Base-by-base conservation (phyloP, 1,139 yeast species). In the Pichia sp. region DNA sequence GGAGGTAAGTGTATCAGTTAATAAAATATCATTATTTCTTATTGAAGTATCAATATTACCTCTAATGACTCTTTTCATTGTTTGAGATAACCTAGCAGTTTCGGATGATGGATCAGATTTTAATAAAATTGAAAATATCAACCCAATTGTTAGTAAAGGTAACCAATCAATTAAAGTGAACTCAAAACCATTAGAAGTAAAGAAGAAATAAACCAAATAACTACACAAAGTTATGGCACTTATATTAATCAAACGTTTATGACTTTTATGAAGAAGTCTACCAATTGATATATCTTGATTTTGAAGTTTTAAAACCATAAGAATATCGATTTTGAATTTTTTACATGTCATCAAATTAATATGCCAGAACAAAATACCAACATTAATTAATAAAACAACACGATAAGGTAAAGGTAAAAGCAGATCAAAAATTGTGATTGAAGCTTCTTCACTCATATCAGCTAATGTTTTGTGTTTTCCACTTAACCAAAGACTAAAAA, bases 1-100 rank as follows among this genome's bases (percentile, higher is more conserved):
- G 0, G 96, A 87, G 1, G 93, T 85, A 49, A 90, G 70, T 5
- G 89, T 81, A 71, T 90, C 97, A 9, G 96, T 82, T 11, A 89
- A 68, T 53, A 91, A 69, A 47, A 89, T 86, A 64, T 90, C 96
- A 54, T 87, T 86, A 31, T 87, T 81, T 62, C 96, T 73, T 70
- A 80, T 71, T 42, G 76, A 73, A 29, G 69, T 60, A 59, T 84
- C 82, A 55, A 86, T 79, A 13, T 73, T 70, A 7, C 95, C 89
- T 47, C 70, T 46, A 27, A 77, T 47, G 48, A 84, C 71, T 57
- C 96, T 68, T 60, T 73, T 70, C 56, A 79, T 59, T 22, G 87
- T 77, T 48, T 79, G 66, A 57, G 68, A 68, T 33, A 77, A 68
- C 46, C 83, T 67, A 41, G 68, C 62, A 50, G 77, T 77, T 11